Evolutionary conservation across 1,284 basidiomycete genomes (phyloP).

Genomic region (Volvariella volvacea): DNA sequence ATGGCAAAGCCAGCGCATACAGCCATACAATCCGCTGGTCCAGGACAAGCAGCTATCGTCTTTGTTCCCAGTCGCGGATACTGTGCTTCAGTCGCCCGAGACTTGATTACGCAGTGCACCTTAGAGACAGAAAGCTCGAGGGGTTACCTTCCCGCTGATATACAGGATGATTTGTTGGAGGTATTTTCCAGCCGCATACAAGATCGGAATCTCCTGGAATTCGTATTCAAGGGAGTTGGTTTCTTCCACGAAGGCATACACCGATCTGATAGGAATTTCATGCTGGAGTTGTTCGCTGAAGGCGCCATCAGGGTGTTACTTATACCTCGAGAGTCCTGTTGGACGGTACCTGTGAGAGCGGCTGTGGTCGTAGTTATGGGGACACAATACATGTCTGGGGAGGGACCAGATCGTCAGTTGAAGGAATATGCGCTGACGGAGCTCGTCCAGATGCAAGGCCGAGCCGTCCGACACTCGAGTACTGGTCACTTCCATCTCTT

Average conservation of each 20-base stretch:
- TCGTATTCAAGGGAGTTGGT: constrained; percentile 85
- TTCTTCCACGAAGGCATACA: constrained; percentile 77
- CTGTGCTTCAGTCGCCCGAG: constrained; percentile 71
- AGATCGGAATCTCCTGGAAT: constrained; percentile 65
- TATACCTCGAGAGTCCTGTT: constrained; percentile 77
- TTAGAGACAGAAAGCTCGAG: constrained; percentile 65
- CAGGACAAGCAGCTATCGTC: constrained; percentile 61
- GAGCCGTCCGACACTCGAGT: constrained; percentile 62
- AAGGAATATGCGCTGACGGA: constrained; percentile 80
- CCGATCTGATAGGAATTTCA: constrained; percentile 66
- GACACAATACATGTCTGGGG: constrained; percentile 73
- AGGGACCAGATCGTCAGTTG: constrained; percentile 56
- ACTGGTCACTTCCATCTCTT: constrained; percentile 77
- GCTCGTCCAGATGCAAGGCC: constrained; percentile 87
- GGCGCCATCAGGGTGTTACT: constrained; percentile 82
- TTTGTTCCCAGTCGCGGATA: constrained; percentile 88
- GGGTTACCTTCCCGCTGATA: constrained; percentile 61
- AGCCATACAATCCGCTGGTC: constrained; percentile 40
- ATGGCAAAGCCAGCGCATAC: constrained; percentile 91
- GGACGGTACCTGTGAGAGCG: constrained; percentile 80
- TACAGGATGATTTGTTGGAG: constrained; percentile 56
- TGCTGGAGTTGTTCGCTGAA: constrained; percentile 80
- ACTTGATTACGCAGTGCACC: constrained; percentile 85
- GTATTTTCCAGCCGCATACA: constrained; percentile 55
- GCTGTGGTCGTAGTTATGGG: constrained; percentile 86